Conservation (phyloP, 2,329 filamentous ascomycete species). For the Cladosporium sp. region DNA sequence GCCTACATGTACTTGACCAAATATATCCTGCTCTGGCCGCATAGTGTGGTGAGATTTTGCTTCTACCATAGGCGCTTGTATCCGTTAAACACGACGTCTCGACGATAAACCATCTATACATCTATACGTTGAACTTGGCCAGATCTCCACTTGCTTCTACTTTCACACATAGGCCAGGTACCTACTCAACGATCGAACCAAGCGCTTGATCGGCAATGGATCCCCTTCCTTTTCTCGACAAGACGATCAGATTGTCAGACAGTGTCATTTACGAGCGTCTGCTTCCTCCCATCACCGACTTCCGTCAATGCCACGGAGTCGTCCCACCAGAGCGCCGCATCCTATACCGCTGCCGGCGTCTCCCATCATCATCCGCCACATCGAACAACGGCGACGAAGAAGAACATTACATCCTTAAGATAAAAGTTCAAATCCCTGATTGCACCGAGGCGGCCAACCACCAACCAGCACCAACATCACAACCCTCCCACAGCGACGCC, state of each 20-base stretch:
- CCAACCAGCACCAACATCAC: conserved; percentile 29
- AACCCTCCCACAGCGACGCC: conserved; percentile 33
- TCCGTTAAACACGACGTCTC: not conserved
- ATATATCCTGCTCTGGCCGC: not conserved
- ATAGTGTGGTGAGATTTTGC: not conserved
- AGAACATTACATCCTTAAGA: conserved; percentile 33
- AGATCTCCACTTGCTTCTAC: not conserved
- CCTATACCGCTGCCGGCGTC: conserved; percentile 31
- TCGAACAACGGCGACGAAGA: not conserved
- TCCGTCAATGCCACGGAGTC: conserved; percentile 33
- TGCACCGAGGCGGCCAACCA: not conserved
- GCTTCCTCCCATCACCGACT: conserved; percentile 34
- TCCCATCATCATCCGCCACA: conserved; percentile 9
- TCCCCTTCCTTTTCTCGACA: not conserved
- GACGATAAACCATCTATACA: not conserved
- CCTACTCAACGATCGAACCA: not conserved
- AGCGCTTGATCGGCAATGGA: not conserved
- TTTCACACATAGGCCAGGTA: not conserved
- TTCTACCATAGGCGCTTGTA: not conserved
- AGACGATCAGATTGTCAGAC: not conserved
- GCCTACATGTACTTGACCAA: not conserved
- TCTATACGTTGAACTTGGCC: not conserved
- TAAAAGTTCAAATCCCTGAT: conserved; percentile 34
- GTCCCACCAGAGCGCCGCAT: conserved; percentile 31
- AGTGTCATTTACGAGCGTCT: not conserved